Evolutionary conservation across 345 rosid species (phyloP).

Genomic region (Luvunga scandens): DNA sequence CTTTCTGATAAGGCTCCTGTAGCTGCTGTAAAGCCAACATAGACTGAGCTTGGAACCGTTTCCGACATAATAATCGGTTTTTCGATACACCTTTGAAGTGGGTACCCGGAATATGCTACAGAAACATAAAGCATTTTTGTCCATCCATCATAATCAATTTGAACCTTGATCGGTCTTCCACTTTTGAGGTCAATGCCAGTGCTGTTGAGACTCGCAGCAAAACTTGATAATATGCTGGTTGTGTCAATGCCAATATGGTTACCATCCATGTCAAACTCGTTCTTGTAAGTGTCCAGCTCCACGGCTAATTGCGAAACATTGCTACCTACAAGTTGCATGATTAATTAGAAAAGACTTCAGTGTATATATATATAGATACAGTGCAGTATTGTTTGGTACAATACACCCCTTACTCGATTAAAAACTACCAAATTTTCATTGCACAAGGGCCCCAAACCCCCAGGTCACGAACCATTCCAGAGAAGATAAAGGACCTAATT

Average conservation of each 20-base stretch:
- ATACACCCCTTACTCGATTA: no score
- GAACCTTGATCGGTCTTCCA: constrained; percentile 29
- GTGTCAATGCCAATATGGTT: constrained; percentile 39
- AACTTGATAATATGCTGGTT: constrained; percentile 13
- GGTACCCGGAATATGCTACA: constrained; percentile 32
- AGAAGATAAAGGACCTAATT: no score
- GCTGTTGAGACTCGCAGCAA: constrained; percentile 18
- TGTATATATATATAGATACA: no score
- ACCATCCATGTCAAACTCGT: constrained; percentile 33
- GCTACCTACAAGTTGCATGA: not conserved
- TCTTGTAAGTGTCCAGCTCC: constrained; percentile 42
- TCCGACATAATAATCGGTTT: constrained; percentile 28
- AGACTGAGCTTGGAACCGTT: constrained; percentile 27
- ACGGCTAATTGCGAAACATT: not conserved
- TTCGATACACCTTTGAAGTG: constrained; percentile 21
- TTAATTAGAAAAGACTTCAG: no score
- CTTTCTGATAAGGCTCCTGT: constrained; percentile 30
- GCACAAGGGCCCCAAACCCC: no score
- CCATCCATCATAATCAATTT: constrained; percentile 24
- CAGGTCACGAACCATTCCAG: no score
- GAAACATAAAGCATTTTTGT: constrained; percentile 15
- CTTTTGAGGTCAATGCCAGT: constrained; percentile 38
- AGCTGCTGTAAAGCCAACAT: constrained; percentile 39
- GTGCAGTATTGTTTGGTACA: no score
- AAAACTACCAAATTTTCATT: no score